Percentiles rank a stretch among this genome's conserved stretches.
Conservation (phyloP, 164 flowering plant species). For the Magnolia kwangsiensis region DNA sequence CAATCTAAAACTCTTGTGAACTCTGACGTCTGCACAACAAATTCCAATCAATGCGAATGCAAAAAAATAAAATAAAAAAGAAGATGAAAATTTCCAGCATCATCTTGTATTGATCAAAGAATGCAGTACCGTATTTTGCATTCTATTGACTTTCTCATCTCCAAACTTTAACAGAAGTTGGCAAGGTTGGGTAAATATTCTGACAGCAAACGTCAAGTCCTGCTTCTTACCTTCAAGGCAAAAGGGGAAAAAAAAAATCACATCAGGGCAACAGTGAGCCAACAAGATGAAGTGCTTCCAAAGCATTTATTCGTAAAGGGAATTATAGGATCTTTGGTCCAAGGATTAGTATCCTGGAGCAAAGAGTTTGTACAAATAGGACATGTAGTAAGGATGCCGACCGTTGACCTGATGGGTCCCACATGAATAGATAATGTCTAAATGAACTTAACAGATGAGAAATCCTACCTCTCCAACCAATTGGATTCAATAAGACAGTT, state of each 20-base stretch:
- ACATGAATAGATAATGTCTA: neutral
- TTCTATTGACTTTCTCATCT: neutral
- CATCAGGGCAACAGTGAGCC: no score
- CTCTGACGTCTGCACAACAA: conserved; percentile 16
- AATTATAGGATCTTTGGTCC: neutral
- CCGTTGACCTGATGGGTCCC: neutral
- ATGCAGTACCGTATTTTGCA: neutral
- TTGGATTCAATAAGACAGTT: neutral
- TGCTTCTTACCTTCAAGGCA: neutral
- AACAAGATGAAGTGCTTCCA: no score
- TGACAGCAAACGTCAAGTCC: neutral
- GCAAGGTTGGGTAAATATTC: neutral
- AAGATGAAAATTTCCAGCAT: neutral
- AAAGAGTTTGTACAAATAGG: neutral
- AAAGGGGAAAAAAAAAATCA: neutral
- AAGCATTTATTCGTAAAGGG: neutral
- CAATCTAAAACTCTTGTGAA: conserved; percentile 19
- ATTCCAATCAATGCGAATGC: neutral
- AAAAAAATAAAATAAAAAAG: neutral
- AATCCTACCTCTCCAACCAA: neutral
- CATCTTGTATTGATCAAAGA: neutral
- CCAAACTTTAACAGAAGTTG: neutral
- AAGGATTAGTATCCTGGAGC: neutral
- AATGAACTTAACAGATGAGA: neutral
- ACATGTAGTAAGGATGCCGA: neutral